phyloP scores from a whole-genome alignment of 306 rosid species.

The cucumber (Cucumis sativus) region DNA sequence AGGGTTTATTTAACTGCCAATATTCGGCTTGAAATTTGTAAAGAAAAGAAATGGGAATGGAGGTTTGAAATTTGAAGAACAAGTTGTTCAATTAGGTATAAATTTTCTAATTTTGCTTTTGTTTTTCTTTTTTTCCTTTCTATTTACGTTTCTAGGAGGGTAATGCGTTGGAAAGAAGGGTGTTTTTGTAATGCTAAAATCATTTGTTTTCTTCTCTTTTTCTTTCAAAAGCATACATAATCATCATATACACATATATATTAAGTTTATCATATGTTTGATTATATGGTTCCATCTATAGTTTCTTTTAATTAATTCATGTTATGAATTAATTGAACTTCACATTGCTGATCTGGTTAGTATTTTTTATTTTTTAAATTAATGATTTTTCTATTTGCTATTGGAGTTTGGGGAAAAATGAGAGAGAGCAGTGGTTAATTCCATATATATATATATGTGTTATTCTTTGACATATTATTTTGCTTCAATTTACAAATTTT shows the following conservation, averaged over 20 bases:
- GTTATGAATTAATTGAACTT: background rate
- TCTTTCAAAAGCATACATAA: background rate
- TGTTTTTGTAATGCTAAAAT: background rate
- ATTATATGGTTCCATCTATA: too few relatives aligned
- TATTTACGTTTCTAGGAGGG: background rate
- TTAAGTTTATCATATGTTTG: background rate
- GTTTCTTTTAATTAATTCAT: background rate
- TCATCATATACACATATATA: background rate
- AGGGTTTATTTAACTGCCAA: background rate
- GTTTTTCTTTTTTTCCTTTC: background rate
- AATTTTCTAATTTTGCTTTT: background rate
- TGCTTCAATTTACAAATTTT: too few relatives aligned
- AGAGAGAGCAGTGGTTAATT: too few relatives aligned
- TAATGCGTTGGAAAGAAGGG: too few relatives aligned
- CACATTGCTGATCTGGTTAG: too few relatives aligned
- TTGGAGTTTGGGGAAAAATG: too few relatives aligned
- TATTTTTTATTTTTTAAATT: too few relatives aligned
- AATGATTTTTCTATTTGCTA: too few relatives aligned
- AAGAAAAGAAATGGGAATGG: background rate
- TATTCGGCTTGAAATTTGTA: background rate
- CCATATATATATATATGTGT: too few relatives aligned
- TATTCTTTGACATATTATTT: too few relatives aligned
- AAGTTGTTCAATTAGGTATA: background rate
- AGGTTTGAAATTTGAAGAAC: background rate
- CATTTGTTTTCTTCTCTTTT: background rate